Base-by-base conservation (phyloP, 495 filamentous ascomycete genomes). In the Astrothelium subdiscretum region DNA sequence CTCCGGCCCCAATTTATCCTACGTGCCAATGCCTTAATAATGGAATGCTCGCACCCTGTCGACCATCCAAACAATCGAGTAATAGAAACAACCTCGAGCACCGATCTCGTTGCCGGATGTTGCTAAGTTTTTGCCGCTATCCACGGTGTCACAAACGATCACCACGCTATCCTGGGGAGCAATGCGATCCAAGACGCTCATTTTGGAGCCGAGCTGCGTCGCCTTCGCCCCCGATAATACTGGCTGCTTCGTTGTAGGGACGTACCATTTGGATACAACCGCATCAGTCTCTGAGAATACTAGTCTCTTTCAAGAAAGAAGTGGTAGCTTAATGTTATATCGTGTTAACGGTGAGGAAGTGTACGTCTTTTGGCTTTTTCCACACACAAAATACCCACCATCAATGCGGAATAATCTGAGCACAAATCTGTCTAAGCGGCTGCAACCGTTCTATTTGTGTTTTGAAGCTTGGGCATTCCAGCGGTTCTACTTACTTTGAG, bases 161-260 rank as follows among this genome's bases (percentile, higher is more conserved):
- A n/a, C n/a, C n/a, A n/a, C n/a, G n/a, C n/a, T n/a, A n/a, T 62
- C 43, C 13, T 60, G 18, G 52, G 42, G 22, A n/a, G 8, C 42
- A 27, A 71, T 73, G 71, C 38, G 68, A 35, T 26, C 59, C 32
- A 67, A 72, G n/a, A 74, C 69, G 2, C 69, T 86, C 12, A 77
- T 83, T 59, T 73, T 80, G 31, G 91, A 89, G 12, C 92, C 92
- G 1, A 90, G 89, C 70, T 96, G 91, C 71, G 76, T 96, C 15
- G 87, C 91, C 64, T 92, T 95, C 71, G 87, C 84, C 60, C 87
- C 87, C 0, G 69, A 72, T 4, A 67, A 83, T 40, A 82, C 83
- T 6, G 76, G 86, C 10, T 83, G 84, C 66, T 85, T 96, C 66
- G 73, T 96, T 1, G 80, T 96, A 42, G 94, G 94, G 24, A 96